Evolutionary conservation across 208 protist species (phyloP), one percentile per base, ranked within the genome.

Genomic region (Angomonas desouzai): DNA sequence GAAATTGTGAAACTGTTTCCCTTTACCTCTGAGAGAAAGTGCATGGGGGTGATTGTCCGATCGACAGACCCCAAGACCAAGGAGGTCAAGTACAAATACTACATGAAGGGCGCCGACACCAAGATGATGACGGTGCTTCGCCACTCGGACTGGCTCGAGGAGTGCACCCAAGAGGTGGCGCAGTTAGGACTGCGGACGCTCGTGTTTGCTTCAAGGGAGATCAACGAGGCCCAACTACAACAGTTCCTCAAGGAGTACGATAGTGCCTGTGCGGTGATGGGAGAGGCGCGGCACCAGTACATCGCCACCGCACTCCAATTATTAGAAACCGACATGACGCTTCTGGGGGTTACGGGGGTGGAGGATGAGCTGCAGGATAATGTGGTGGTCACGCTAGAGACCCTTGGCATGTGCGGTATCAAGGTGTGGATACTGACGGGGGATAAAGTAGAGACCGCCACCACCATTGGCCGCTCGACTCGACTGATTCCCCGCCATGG

Each of bases 361-460:
- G 98, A 99, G 80, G 98, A 99, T 63, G 88, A 96, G 71, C 76
- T 99, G n/a, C 98, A 99, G 83, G 89, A 96, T 43, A 78, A 96
- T 48, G 92, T 97, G 13, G 75, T 84, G 20, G 67, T 79, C 1
- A 98, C 97, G 45, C 76, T 99, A 0, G 98, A 99, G 72, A 89
- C 78, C 38, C 77, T 99, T 0, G 78, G 93, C 48, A 97, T 98
- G 80, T 98, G 97, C n/a, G 97, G 96, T 43, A 93, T 99, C 34
- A 97, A 95, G 40, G 85, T 99, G 6, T 99, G 98, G 98, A 98
- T 99, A 84, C 80, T 99, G 1, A 99, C 98, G 2, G 98, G 98
- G 43, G 98, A 99, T 76, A 99, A 99, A 74, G 82, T 98, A 11
- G 94, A 98, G 66, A 99, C 97, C 16, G 96, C 97, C 18, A 96